Base-by-base conservation (phyloP, 768 basidiomycete genomes). In the Tephrocybe sp. region DNA sequence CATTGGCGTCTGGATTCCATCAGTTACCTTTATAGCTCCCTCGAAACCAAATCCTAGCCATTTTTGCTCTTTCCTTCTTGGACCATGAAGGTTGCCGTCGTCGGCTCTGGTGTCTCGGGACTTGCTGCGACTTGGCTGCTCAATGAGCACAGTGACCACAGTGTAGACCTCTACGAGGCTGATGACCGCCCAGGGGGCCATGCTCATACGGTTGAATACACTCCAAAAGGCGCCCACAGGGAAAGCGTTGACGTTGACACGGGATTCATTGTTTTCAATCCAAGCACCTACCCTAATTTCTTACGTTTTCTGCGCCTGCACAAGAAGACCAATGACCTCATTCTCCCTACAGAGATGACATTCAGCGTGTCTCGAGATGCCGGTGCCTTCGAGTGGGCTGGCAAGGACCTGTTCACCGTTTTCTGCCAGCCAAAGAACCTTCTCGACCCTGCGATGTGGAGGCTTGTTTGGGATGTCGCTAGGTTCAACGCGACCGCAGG, bases 21-120 rank as follows among this genome's bases (percentile, higher is more conserved):
- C n/a, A n/a, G n/a, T n/a, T n/a, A n/a, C n/a, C n/a, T n/a, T n/a
- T n/a, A n/a, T n/a, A n/a, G n/a, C n/a, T n/a, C n/a, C n/a, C n/a
- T n/a, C n/a, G n/a, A n/a, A n/a, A n/a, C n/a, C n/a, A n/a, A n/a
- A 30, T 30, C 12, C 29, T 6, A 12, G 29, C 7, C 33, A 34
- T 34, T 34, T 4, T 12, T 34, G 8, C 33, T 34, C 15, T n/a
- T 30, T 12, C 12, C 29, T 30, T 10, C 33, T 34, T 15, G 13
- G 15, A 55, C 52, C 48, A 80, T 82, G 79, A 83, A 74, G 57
- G 70, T 90, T 38, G 88, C 87, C 2, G 82, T 90, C 23, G 77
- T 91, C 16, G 89, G 87, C 4, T 83, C 85, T 37, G 88, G 88
- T 7, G 81, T 86, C n/a, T 82, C 85, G 27, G 88, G 88, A n/a